phyloP scores from a whole-genome alignment of 1,284 basidiomycete species.

The Ceraceosorus guamensis region DNA sequence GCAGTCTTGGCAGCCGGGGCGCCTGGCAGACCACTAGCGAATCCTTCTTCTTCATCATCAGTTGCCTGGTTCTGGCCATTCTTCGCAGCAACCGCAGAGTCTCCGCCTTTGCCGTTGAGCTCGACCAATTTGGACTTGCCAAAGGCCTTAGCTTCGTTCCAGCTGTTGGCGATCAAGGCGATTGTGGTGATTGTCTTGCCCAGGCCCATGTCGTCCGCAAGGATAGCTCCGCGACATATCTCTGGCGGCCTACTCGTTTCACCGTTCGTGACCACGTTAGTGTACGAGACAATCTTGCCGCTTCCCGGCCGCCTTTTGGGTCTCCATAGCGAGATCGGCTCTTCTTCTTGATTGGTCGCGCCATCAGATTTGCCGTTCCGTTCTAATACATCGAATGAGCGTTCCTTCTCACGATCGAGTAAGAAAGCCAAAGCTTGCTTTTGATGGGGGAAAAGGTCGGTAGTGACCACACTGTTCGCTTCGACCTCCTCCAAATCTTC shows the following conservation, averaged over 20 bases:
- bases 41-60: slow-evolving; percentile 8
- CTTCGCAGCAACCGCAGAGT: background rate
- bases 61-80: slow-evolving; percentile 2
- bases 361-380: background rate
- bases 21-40: slow-evolving; percentile 17
- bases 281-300: slow-evolving; percentile 42
- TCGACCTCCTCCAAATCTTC: slow-evolving; percentile 79
- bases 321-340: slow-evolving; percentile 72
- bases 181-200: slow-evolving; percentile 93
- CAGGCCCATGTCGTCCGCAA: slow-evolving; percentile 71
- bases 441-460: slow-evolving; percentile 91
- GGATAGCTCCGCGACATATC: slow-evolving; percentile 77
- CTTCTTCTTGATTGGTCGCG: slow-evolving; percentile 12
- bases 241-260: slow-evolving; percentile 59
- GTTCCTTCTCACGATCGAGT: slow-evolving; percentile 68
- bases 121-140: slow-evolving; percentile 24
- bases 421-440: slow-evolving; percentile 95
- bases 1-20: slow-evolving; percentile 15
- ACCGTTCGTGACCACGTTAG: slow-evolving; percentile 74
- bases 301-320: slow-evolving; percentile 56
- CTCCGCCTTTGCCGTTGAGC: background rate
- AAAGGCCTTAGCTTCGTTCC: slow-evolving; percentile 64
- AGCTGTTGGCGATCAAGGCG: slow-evolving; percentile 80
- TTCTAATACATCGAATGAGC: slow-evolving; percentile 12
- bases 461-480: slow-evolving; percentile 72